These are phyloP conservation scores for Linnemannia schmuckeri DNA, from an alignment of 192 early-diverging fungal genomes.

Conservation along the genomic window DNA sequence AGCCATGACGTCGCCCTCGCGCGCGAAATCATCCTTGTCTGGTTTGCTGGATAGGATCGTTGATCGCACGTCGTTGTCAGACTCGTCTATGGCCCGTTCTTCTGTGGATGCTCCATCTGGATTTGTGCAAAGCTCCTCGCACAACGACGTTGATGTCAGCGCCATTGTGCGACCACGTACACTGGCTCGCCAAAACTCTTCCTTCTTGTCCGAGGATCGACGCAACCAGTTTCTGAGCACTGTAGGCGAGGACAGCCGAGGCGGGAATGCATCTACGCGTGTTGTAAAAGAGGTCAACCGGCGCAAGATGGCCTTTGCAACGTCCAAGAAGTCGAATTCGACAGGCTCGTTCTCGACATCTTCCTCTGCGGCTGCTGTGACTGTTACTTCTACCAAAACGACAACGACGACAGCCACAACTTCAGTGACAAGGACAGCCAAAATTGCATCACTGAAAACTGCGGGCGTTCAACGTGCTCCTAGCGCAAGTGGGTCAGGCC, in stretches of 20 bases:
- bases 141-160: conserved; percentile 10
- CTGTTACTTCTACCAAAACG: neutral
- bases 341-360: neutral
- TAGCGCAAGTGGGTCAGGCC: neutral
- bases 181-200: conserved; percentile 30
- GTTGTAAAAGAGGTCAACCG: conserved; percentile 43
- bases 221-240: conserved; percentile 29
- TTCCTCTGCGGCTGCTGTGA: neutral
- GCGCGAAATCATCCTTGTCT: neutral
- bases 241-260: conserved; percentile 36
- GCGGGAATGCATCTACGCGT: conserved; percentile 2
- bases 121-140: neutral
- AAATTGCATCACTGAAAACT: neutral
- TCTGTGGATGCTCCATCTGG: neutral
- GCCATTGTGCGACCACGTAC: conserved; percentile 21
- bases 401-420: neutral
- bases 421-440: neutral
- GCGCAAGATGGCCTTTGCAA: conserved; percentile 41
- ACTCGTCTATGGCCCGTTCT: neutral
- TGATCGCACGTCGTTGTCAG: conserved; percentile 1
- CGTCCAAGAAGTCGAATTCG: conserved; percentile 7
- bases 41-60: conserved; percentile 9
- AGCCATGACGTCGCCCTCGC: neutral
- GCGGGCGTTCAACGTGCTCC: neutral
- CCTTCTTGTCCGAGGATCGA: conserved; percentile 43